A percentile compares a stretch with the other conserved stretches of the same genome.
Conservation (phyloP, 352 stramenopile genomes). For the Phytophthora quininea region DNA sequence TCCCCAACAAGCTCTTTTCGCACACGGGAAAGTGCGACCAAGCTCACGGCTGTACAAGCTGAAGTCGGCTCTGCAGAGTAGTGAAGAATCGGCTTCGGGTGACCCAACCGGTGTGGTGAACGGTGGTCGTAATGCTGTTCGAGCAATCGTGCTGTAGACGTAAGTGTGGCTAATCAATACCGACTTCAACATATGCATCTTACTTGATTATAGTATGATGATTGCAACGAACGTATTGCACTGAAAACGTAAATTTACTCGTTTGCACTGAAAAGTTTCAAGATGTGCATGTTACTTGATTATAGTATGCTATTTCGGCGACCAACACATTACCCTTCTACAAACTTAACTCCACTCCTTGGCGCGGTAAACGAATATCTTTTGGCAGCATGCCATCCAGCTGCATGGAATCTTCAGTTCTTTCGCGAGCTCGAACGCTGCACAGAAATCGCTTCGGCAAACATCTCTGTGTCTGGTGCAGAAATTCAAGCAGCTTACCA, state of each 20-base stretch:
- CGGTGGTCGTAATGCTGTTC: not conserved
- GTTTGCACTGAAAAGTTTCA: not conserved
- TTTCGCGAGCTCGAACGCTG: not conserved
- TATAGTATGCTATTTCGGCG: not conserved
- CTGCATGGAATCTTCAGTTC: slow-evolving; percentile 2
- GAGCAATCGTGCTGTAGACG: not conserved
- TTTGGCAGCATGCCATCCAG: not conserved
- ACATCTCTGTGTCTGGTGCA: not conserved
- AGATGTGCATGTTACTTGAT: not conserved
- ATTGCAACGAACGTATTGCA: no score
- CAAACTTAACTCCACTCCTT: not conserved
- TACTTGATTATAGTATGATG: no score
- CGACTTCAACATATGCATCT: no score
- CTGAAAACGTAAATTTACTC: no score
- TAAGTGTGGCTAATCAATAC: no score
- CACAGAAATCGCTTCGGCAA: slow-evolving; percentile 4
- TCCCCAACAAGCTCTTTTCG: slow-evolving; percentile 18
- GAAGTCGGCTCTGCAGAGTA: not conserved
- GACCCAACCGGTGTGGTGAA: not conserved
- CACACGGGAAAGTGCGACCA: not conserved
- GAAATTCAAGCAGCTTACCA: slow-evolving; percentile 9
- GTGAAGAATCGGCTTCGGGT: not conserved
- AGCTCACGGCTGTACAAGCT: slow-evolving; percentile 6
- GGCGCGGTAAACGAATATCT: not conserved
- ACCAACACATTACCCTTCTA: not conserved